These are phyloP conservation scores for Aureoboletus auriporus DNA, from an alignment of 768 basidiomycete genomes.

Conservation along the genomic window DNA sequence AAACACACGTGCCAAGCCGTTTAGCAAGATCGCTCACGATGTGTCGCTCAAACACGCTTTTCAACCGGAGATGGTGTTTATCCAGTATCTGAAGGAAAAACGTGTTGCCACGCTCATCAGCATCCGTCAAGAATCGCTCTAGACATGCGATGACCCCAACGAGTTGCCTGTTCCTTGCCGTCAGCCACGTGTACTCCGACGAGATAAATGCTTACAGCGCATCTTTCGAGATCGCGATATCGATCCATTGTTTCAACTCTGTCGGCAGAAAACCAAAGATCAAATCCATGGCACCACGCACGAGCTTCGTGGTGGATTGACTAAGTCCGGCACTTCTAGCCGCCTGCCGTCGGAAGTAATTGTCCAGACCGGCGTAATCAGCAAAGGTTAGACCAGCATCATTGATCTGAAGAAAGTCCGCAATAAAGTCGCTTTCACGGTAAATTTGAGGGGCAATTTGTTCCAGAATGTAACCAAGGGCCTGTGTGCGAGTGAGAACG, in stretches of 20 bases:
- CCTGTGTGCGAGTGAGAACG: slow-evolving; percentile 40
- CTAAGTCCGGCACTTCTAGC: slow-evolving; percentile 64
- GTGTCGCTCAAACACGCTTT: slow-evolving; percentile 73
- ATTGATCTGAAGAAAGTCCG: slow-evolving; percentile 90
- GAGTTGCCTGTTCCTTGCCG: slow-evolving; percentile 58
- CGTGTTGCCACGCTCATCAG: slow-evolving; percentile 73
- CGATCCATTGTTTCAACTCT: slow-evolving; percentile 84
- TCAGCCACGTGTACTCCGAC: slow-evolving; percentile 1
- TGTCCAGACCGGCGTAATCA: slow-evolving; percentile 91
- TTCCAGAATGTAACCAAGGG: slow-evolving; percentile 68
- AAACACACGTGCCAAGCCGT: background rate
- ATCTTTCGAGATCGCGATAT: slow-evolving; percentile 71
- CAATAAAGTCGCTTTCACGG: slow-evolving; percentile 82
- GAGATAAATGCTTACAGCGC: slow-evolving; percentile 47
- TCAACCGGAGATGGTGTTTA: slow-evolving; percentile 77
- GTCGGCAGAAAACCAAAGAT: slow-evolving; percentile 90
- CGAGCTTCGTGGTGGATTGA: slow-evolving; percentile 68
- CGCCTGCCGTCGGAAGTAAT: slow-evolving; percentile 93
- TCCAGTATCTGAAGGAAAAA: slow-evolving; percentile 73
- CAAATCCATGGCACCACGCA: slow-evolving; percentile 87
- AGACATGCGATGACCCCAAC: slow-evolving; percentile 77
- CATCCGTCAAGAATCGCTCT: slow-evolving; percentile 73
- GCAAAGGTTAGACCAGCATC: slow-evolving; percentile 88
- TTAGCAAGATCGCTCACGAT: slow-evolving; percentile 42
- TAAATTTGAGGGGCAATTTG: slow-evolving; percentile 75